These are phyloP conservation scores for Schrenkiella parvula DNA, from an alignment of 345 rosid genomes.

Conservation along the genomic window DNA sequence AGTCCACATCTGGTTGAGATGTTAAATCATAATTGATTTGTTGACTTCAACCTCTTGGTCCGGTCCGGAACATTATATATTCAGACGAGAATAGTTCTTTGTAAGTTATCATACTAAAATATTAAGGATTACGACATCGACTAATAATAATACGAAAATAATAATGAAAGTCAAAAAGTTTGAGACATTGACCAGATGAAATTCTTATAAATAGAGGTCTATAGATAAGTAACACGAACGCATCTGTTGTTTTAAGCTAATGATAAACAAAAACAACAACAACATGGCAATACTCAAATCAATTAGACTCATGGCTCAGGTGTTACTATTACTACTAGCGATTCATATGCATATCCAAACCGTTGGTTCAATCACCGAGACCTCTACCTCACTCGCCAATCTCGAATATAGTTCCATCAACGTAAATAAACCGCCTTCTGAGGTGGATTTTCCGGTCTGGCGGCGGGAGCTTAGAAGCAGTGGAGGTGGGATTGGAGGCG, in stretches of 20 bases:
- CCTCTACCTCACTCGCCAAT: neutral
- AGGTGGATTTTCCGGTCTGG: neutral
- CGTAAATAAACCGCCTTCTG: neutral
- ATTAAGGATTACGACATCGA: no score
- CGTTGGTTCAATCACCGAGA: slow-evolving; percentile 10
- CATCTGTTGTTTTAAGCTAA: neutral
- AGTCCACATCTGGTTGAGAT: neutral
- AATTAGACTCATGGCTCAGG: neutral
- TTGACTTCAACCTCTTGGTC: neutral
- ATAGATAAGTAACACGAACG: neutral
- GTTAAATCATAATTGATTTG: neutral
- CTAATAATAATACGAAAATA: no score
- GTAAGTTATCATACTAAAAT: neutral
- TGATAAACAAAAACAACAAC: neutral
- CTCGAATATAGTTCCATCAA: neutral
- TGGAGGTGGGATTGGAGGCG: neutral
- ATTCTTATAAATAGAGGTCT: neutral
- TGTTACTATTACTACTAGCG: slow-evolving; percentile 7
- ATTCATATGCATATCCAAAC: slow-evolving; percentile 1
- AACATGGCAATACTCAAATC: slow-evolving; percentile 7
- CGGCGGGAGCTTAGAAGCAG: neutral
- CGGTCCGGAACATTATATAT: neutral
- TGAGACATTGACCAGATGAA: neutral
- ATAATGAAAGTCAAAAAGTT: neutral
- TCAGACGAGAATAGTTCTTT: slow-evolving; percentile 1